These are phyloP conservation scores for Puccinia polysora DNA, from an alignment of 1,284 basidiomycete genomes.

Conservation along the genomic window DNA sequence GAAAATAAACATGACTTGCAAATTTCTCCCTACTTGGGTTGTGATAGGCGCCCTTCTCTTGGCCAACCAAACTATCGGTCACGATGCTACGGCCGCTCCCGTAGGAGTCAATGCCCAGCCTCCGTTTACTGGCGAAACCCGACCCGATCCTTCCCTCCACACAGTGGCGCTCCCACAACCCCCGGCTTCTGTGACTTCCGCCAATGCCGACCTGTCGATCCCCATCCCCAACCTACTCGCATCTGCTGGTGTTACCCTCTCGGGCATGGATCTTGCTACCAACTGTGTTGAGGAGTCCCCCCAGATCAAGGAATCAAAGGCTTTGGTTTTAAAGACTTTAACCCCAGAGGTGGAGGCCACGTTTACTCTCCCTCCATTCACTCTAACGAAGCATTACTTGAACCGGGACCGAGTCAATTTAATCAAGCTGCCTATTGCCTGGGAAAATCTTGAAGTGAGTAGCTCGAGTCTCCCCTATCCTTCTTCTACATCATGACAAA, in stretches of 20 bases:
- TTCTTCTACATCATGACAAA: background rate
- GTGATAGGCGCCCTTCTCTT: background rate
- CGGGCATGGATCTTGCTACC: constrained; percentile 5
- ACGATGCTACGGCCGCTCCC: too few species aligned
- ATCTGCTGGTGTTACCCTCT: constrained; percentile 14
- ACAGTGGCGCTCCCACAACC: too few species aligned
- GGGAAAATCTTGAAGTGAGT: constrained; percentile 2
- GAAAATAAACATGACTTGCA: constrained; percentile 25
- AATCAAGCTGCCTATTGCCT: constrained; percentile 16
- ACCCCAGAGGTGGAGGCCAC: too few species aligned
- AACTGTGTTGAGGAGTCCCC: background rate
- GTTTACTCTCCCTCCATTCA: background rate
- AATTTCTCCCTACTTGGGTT: background rate
- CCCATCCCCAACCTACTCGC: background rate
- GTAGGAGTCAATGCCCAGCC: too few species aligned
- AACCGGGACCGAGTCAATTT: background rate
- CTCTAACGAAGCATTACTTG: constrained; percentile 3
- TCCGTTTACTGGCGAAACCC: too few species aligned
- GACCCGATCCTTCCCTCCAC: too few species aligned
- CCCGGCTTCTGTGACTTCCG: too few species aligned
- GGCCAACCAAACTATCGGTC: constrained; percentile 9
- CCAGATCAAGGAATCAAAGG: background rate
- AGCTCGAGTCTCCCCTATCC: background rate
- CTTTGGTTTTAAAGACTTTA: too few species aligned
- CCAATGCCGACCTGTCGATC: too few species aligned